Percentiles rank a stretch among this genome's conserved stretches.
Evolutionary conservation across 768 basidiomycete species (phyloP).

Genomic region (Lentinus tigrinus): DNA sequence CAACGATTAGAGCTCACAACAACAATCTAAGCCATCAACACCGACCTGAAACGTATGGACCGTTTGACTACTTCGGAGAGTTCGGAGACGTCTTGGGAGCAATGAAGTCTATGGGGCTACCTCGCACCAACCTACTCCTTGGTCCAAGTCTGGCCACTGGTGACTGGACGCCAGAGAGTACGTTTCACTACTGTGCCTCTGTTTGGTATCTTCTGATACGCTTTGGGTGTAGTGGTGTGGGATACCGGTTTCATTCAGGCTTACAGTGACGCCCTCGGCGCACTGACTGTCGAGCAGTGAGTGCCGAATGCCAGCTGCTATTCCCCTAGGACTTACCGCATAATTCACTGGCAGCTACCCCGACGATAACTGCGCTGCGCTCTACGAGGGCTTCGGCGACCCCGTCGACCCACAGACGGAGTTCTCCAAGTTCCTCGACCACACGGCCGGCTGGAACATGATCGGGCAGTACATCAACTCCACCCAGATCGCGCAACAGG

Average conservation of each 20-base stretch:
- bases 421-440: slow-evolving; percentile 44
- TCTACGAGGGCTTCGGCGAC: slow-evolving; percentile 25
- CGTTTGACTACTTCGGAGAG: slow-evolving; percentile 32
- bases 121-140: slow-evolving; percentile 26
- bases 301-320: neutral
- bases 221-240: slow-evolving; percentile 24
- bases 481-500: slow-evolving; percentile 31
- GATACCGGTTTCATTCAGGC: slow-evolving; percentile 30
- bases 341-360: slow-evolving; percentile 33
- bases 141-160: slow-evolving; percentile 32
- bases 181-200: neutral
- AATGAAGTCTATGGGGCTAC: slow-evolving; percentile 22
- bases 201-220: neutral
- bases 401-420: slow-evolving; percentile 36
- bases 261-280: slow-evolving; percentile 34
- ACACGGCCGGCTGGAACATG: slow-evolving; percentile 36
- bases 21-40: slow-evolving; percentile 33
- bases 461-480: slow-evolving; percentile 38
- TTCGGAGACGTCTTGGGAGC: slow-evolving; percentile 28
- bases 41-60: slow-evolving; percentile 31
- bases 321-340: neutral
- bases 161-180: slow-evolving; percentile 30
- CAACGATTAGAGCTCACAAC: neutral
- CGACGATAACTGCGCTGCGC: slow-evolving; percentile 33
- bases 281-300: slow-evolving; percentile 42